Evolutionary conservation across 2,329 filamentous ascomycete genomes (phyloP).

Genomic region (Alternaria tenuissima): DNA sequence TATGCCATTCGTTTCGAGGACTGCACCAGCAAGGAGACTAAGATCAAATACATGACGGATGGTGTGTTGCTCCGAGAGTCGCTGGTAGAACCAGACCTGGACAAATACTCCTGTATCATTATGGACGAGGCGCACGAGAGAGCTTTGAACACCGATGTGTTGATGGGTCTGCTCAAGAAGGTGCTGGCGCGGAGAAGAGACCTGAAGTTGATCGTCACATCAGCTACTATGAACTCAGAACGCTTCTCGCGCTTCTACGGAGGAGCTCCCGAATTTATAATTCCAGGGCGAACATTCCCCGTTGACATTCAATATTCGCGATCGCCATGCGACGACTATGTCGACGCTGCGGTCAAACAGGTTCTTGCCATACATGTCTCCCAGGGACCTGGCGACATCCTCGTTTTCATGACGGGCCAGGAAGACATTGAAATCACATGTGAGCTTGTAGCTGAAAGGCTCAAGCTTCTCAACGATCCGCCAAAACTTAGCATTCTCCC

Average conservation of each 20-base stretch:
- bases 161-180: constrained; percentile 98
- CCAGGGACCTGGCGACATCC: constrained; percentile 89
- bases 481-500: constrained; percentile 94
- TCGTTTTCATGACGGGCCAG: constrained; percentile 99
- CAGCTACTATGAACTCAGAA: constrained; percentile 98
- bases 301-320: constrained; percentile 96
- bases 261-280: constrained; percentile 94
- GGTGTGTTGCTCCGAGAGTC: constrained; percentile 94
- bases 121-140: constrained; percentile 99
- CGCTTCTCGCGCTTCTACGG: constrained; percentile 96
- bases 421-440: constrained; percentile 98
- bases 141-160: constrained; percentile 93
- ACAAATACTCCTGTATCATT: constrained; percentile 97
- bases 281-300: constrained; percentile 94
- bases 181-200: constrained; percentile 88
- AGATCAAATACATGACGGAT: constrained; percentile 99
- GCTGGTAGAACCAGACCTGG: constrained; percentile 88
- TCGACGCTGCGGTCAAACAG: constrained; percentile 95
- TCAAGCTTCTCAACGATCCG: constrained; percentile 90
- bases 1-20: constrained; percentile 99
- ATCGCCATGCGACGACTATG: constrained; percentile 96
- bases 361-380: constrained; percentile 95
- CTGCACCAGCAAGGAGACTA: constrained; percentile 92
- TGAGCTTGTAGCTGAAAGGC: constrained; percentile 85
- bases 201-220: constrained; percentile 95